Conservation (phyloP, 495 filamentous ascomycete genomes). For the Neurospora sp. region DNA sequence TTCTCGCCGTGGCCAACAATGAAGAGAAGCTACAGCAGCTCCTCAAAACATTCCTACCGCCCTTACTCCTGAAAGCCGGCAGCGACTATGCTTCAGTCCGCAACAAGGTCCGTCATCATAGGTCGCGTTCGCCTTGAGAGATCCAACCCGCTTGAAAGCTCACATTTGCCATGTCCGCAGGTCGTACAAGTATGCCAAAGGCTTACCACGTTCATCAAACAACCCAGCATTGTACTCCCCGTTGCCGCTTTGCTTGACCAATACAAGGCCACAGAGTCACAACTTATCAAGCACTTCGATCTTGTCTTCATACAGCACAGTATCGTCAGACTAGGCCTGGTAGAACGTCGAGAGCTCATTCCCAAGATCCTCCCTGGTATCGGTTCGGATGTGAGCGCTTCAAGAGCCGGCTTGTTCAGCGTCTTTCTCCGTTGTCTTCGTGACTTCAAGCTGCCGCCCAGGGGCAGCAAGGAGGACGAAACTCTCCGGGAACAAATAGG, state of each 20-base stretch:
- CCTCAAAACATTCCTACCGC: constrained; percentile 67
- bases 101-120: constrained; percentile 52
- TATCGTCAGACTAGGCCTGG: constrained; percentile 52
- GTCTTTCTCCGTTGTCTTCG: constrained; percentile 66
- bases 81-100: constrained; percentile 74
- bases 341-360: constrained; percentile 47
- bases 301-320: constrained; percentile 83
- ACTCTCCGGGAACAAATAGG: constrained; percentile 54
- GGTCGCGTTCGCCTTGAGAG: neutral
- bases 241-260: constrained; percentile 76
- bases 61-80: constrained; percentile 72
- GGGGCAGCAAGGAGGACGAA: constrained; percentile 69
- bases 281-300: constrained; percentile 80
- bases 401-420: constrained; percentile 76
- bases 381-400: constrained; percentile 48
- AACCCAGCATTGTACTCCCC: constrained; percentile 61
- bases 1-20: constrained; percentile 70
- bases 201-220: constrained; percentile 38
- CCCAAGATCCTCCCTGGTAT: constrained; percentile 65
- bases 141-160: neutral
- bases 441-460: constrained; percentile 58
- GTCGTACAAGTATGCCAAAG: constrained; percentile 61
- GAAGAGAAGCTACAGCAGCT: constrained; percentile 69
- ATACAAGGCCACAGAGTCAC: constrained; percentile 65
- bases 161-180: constrained; percentile 16